Base-by-base conservation (phyloP, 176 grass and related monocot species). In the Poa pratensis region DNA sequence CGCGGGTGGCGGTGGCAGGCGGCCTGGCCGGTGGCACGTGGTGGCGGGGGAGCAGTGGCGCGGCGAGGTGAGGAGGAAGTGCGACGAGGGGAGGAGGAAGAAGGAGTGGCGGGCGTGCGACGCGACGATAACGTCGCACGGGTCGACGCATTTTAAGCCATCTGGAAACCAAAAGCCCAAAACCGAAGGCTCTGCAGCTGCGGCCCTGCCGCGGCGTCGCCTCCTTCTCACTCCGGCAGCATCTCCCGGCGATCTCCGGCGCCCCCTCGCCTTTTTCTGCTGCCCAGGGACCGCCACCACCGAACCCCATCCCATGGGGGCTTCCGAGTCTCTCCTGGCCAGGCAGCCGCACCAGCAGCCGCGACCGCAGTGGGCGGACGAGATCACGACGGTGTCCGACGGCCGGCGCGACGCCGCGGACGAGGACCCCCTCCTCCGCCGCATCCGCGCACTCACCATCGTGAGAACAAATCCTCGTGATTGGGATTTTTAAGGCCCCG, bases 361-460 rank as follows among this genome's bases (percentile, higher is more conserved):
- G 40, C 63, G 42, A 48, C 67, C 81, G 24, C 90, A 24, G 82
- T 94, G 90, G 84, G 87, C 85, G 20, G 90, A 92, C 22, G 90
- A 92, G 90, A 94, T 94, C 81, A 94, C 93, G 49, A 92, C 85
- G 70, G 85, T 94, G 5, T 92, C 90, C 15, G 80, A 90, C 46
- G 88, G 88, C 78, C 52, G 67, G 84, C 85, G 79, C 58, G 77
- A 76, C 63, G 81, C 40, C 26, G 37, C 76, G 24, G 77, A 84
- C 18, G 57, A 76, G 2, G 90, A 94, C 59, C 90, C 90, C 15
- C 82, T 94, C 74, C n/a, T 94, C 7, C 73, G 59, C 75, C 76
- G 87, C 57, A 88, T 90, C 81, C 81, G 63, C 32, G 73, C 90
- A 39, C 84, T 94, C 30, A 20, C 71, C 69, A 86, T 94, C 76